phyloP scores from a whole-genome alignment of 148 eudicot species.

The Beta vulgaris region DNA sequence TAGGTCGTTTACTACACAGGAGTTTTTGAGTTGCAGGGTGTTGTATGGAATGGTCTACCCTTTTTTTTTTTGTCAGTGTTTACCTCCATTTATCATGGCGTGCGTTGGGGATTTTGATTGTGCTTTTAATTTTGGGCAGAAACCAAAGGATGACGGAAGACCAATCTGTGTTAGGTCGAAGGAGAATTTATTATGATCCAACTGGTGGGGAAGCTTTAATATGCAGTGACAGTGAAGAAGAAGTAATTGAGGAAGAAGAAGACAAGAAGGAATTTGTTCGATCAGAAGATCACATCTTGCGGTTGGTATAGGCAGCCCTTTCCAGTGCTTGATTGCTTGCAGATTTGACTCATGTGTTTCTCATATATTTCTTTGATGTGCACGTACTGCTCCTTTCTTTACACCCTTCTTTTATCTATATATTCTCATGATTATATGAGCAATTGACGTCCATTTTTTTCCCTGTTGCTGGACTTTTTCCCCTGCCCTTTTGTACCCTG shows the following conservation, averaged over 20 bases:
- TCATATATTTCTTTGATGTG: not conserved
- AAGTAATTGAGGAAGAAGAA: constrained; percentile 77
- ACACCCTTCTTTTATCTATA: not conserved
- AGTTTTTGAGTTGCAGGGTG: too few relatives aligned
- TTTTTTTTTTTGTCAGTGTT: not conserved
- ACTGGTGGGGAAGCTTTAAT: constrained; percentile 94
- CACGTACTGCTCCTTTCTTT: not conserved
- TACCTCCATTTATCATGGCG: not conserved
- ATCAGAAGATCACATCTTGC: constrained; percentile 80
- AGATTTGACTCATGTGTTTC: constrained; percentile 6
- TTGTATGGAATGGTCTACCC: not conserved
- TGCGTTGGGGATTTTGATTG: not conserved
- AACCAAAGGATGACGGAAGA: constrained; percentile 98
- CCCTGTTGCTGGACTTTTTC: not conserved
- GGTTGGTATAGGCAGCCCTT: constrained; percentile 51
- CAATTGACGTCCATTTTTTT: not conserved
- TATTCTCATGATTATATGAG: not conserved
- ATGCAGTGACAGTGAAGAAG: constrained; percentile 97
- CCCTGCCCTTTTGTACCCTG: not conserved
- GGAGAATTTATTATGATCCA: constrained; percentile 95
- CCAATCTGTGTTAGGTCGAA: constrained; percentile 93
- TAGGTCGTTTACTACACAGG: too few relatives aligned
- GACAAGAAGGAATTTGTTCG: constrained; percentile 74
- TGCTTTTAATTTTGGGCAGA: constrained; percentile 45
- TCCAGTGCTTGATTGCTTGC: constrained; percentile 1